Evolutionary conservation across 2,329 filamentous ascomycete species (phyloP).

Genomic region (Emergomyces orientalis): DNA sequence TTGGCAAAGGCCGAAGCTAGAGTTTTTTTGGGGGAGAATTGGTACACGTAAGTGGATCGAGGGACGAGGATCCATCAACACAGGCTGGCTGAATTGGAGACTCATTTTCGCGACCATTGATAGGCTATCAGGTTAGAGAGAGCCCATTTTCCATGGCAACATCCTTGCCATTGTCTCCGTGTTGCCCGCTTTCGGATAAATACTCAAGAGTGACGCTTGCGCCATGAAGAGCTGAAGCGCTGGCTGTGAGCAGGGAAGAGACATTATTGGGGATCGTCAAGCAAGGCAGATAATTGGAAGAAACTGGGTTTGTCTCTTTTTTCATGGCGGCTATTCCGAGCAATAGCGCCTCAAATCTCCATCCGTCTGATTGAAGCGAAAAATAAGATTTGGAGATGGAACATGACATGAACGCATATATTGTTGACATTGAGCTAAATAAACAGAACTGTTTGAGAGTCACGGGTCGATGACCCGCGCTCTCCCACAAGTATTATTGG

Average conservation of each 20-base stretch:
- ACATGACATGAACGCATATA: neutral
- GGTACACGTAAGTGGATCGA: neutral
- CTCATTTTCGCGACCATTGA: neutral
- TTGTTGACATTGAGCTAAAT: neutral
- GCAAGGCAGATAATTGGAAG: neutral
- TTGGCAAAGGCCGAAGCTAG: neutral
- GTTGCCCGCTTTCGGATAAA: constrained; percentile 2
- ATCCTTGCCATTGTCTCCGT: constrained; percentile 7
- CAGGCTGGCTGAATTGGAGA: neutral
- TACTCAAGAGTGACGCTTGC: neutral
- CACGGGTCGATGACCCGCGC: neutral
- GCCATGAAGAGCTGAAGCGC: neutral
- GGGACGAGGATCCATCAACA: neutral
- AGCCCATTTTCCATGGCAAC: constrained; percentile 5
- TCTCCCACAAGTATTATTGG: neutral
- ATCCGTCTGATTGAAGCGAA: neutral
- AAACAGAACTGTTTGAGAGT: neutral
- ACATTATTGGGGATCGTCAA: neutral
- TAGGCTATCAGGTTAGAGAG: neutral
- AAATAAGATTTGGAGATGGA: neutral
- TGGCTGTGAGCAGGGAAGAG: neutral
- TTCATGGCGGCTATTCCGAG: neutral
- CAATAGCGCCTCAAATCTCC: neutral
- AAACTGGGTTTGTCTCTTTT: neutral
- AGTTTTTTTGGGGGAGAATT: neutral